Evolutionary conservation across 2,329 filamentous ascomycete genomes (phyloP).

Genomic region (Dryadomyces quercivorus): DNA sequence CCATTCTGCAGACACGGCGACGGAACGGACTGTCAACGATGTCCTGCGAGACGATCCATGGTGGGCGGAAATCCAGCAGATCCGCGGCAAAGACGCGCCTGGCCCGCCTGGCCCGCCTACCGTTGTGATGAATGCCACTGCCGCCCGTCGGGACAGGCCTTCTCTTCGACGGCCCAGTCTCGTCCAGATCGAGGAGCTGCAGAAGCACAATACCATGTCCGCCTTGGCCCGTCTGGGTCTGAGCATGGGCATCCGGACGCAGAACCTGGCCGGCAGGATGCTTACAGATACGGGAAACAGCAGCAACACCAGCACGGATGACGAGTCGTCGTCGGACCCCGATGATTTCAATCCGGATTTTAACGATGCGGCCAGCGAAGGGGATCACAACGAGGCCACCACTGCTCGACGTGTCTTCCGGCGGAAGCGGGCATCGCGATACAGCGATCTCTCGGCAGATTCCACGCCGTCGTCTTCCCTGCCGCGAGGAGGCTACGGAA

Average conservation of each 20-base stretch:
- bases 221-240: constrained; percentile 45
- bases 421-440: constrained; percentile 14
- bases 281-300: constrained; percentile 24
- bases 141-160: neutral
- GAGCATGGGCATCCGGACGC: constrained; percentile 63
- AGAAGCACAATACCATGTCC: constrained; percentile 45
- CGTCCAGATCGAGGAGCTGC: constrained; percentile 47
- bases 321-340: constrained; percentile 13
- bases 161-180: constrained; percentile 32
- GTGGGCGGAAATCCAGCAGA: constrained; percentile 64
- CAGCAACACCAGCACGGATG: constrained; percentile 14
- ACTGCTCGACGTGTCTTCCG: constrained; percentile 14
- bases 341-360: constrained; percentile 19
- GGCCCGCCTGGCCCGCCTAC: neutral
- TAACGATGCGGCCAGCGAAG: constrained; percentile 27
- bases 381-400: constrained; percentile 20
- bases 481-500: constrained; percentile 13
- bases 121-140: neutral
- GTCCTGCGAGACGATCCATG: constrained; percentile 61
- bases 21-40: constrained; percentile 49
- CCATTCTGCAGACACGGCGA: constrained; percentile 38
- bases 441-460: neutral
- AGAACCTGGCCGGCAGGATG: constrained; percentile 53
- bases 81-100: constrained; percentile 24
- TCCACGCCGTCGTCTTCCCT: constrained; percentile 1